Evolutionary conservation across 139 green algal genomes (phyloP), one percentile per base, ranked within the genome.

Genomic region (Chlorella sp.): DNA sequence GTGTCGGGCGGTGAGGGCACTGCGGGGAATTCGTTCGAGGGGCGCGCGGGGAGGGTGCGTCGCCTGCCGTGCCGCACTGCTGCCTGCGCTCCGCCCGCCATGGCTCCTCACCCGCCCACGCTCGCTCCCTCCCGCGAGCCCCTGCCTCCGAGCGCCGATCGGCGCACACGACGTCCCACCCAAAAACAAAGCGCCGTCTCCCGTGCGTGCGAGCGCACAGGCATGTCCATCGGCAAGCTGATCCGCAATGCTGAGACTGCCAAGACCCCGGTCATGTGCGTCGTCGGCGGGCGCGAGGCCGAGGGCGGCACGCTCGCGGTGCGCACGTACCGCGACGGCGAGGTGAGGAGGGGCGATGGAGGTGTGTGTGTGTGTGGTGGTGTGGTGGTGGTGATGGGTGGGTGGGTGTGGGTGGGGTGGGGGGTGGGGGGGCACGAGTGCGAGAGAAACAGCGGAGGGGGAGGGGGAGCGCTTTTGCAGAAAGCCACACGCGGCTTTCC

Each of bases 261-360:
- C 46, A 97, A 97, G 83, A 92, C 89, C 1, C 94, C 94, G 11
- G 81, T 97, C 8, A 95, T 95, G 80, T 92, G 82, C 27, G 88
- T 98, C 43, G 82, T 98, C 35, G 93, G 93, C 8, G 70, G 76
- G 48, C 85, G 90, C 43, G 93, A 97, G 72, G 89, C 84, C 6
- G 88, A 92, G 41, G 64, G 73, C 31, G 71, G 82, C 41, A 78
- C 63, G 0, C 74, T 97, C 56, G 83, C 87, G 14, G 86, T 97
- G 56, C 82, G 93, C 27, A 89, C 88, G 40, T 93, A 94, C 60
- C 77, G 76, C 14, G 80, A 83, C 12, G 81, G 81, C 25, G n/a
- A n/a, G n/a, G n/a, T n/a, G n/a, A n/a, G n/a, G n/a, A n/a, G n/a
- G n/a, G n/a, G n/a, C n/a, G n/a, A n/a, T n/a, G n/a, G n/a, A n/a